Base-by-base conservation (phyloP, 2,329 filamentous ascomycete genomes). In the Diaporthe humulicola region DNA sequence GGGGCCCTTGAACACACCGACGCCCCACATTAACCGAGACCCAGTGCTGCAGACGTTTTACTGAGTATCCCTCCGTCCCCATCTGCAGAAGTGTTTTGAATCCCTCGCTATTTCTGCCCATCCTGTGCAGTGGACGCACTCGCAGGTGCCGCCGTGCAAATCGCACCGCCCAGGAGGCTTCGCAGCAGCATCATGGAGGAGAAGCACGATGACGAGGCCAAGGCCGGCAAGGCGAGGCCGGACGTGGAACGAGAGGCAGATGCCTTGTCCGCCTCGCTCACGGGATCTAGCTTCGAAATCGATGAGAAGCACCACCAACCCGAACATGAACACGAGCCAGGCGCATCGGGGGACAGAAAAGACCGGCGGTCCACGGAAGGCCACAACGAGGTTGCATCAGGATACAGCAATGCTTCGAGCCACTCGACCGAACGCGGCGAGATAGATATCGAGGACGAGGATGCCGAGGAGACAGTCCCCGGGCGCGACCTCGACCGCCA, bases 391-490 rank as follows among this genome's bases (percentile, higher is more conserved):
- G 56, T 45, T 25, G 57, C 45, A 33, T 64, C 57, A 30, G 25
- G 45, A n/a, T 61, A 61, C 36, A 64, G 48, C 58, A 38, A 25
- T 25, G 71, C 74, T 3, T 52, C 67, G 17, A 42, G 45, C 33
- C 71, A 76, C 9, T 52, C 60, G 28, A 38, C 40, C 1, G 66
- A 73, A 17, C 75, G 61, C n/a, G 75, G 75, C 71, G 71, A 71
- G 36, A 45, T 76, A 0, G 67, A 85, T 76, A 75, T 80, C 79
- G 75, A 81, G 73, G 45, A 82, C 78, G 67, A 79, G 77, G 40
- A 86, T 73, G 42, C 81, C 76, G 73, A 85, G 74, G 70, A 82
- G 76, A 54, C 80, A 73, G 66, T 81, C 1, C 76, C 78, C 3
- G 80, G 79, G 45, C 78, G 79, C 40, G 78, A 77, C 1, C 76